Conservation (phyloP, 2,329 filamentous ascomycete species). For the Diaporthe sp. region DNA sequence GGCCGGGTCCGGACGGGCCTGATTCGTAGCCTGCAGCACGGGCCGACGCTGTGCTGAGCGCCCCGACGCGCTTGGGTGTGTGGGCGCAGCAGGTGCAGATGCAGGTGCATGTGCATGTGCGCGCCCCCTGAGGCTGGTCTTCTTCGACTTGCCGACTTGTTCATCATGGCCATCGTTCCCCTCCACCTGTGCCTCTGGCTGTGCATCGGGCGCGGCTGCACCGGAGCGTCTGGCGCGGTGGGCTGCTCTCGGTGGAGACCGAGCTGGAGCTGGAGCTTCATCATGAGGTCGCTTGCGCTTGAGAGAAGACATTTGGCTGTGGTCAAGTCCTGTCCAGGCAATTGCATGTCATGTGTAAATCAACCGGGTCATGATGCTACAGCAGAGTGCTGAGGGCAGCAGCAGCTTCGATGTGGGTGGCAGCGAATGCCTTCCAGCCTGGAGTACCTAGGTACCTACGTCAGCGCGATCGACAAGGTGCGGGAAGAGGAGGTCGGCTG, state of each 20-base stretch:
- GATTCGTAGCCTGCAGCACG: conserved; percentile 40
- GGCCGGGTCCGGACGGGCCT: conserved; percentile 27
- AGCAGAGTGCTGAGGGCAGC: not conserved
- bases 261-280: conserved; percentile 30
- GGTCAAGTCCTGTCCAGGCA: not conserved
- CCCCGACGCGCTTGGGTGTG: conserved; percentile 12
- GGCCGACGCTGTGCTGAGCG: conserved; percentile 36
- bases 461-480: no score
- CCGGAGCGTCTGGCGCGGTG: conserved; percentile 43
- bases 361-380: not conserved
- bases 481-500: no score
- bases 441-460: no score
- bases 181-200: not conserved
- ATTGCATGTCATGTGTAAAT: not conserved
- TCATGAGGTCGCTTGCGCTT: conserved; percentile 50
- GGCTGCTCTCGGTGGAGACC: conserved; percentile 15
- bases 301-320: conserved; percentile 45
- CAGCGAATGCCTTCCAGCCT: not conserved
- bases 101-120: conserved; percentile 22
- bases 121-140: not conserved
- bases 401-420: no score
- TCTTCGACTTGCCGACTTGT: conserved; percentile 1
- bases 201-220: conserved; percentile 32
- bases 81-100: conserved; percentile 1
- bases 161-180: not conserved